These are phyloP conservation scores for Colletotrichum euphorbiae DNA, from an alignment of 2,329 filamentous ascomycete genomes.

Conservation along the genomic window DNA sequence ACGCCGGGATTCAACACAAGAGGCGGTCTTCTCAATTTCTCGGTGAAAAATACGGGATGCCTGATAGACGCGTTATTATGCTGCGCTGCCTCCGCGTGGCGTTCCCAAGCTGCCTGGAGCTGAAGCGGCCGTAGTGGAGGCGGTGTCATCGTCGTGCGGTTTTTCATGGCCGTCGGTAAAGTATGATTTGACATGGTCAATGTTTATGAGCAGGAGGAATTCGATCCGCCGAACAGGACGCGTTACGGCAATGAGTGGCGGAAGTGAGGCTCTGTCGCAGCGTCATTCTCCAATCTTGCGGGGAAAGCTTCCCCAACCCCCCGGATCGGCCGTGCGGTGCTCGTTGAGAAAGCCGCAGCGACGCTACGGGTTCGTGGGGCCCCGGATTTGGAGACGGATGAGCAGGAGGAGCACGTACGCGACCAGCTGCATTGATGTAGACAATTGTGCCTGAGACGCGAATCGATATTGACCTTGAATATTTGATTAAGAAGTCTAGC, in stretches of 20 bases:
- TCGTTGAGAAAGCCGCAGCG: constrained; percentile 15
- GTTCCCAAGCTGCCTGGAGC: constrained; percentile 45
- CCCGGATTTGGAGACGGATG: constrained; percentile 14
- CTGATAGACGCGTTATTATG: constrained; percentile 67
- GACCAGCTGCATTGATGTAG: too few species aligned
- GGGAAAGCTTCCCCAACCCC: constrained; percentile 27
- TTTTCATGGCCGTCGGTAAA: constrained; percentile 19
- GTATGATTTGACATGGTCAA: neutral
- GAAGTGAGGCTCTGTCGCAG: constrained; percentile 14
- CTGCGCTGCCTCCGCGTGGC: constrained; percentile 40
- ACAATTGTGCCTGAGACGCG: too few species aligned
- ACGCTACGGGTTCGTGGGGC: constrained; percentile 9
- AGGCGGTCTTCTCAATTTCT: constrained; percentile 68
- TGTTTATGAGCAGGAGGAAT: too few species aligned
- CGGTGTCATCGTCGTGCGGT: constrained; percentile 9
- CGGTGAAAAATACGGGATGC: constrained; percentile 83
- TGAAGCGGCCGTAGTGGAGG: neutral
- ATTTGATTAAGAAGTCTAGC: neutral
- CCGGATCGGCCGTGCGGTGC: constrained; percentile 14
- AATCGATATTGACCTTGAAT: too few species aligned
- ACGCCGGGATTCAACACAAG: constrained; percentile 46
- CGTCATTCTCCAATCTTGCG: constrained; percentile 36
- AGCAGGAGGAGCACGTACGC: constrained; percentile 14
- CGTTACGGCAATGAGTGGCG: too few species aligned
- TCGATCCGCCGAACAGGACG: too few species aligned